A percentile compares a stretch with the other conserved stretches of the same genome.
Conservation (phyloP, 106 monocot species). For the Chionographis japonica region DNA sequence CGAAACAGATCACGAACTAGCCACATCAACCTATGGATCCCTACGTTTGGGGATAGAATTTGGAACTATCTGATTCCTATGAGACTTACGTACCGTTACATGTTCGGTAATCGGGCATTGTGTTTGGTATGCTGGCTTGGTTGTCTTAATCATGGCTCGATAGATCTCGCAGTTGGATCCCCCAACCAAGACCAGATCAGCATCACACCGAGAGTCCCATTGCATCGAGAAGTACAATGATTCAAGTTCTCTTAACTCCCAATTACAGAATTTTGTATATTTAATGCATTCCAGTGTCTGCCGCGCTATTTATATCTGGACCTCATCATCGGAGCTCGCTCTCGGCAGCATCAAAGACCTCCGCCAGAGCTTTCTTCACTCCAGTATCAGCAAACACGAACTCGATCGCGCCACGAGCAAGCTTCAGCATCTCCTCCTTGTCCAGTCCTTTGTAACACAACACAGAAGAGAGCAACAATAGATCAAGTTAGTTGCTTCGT, state of each 20-base stretch:
- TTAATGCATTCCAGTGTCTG: too few relatives aligned
- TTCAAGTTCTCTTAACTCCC: not conserved
- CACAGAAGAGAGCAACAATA: not conserved
- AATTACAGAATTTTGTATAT: not conserved
- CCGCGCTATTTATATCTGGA: too few relatives aligned
- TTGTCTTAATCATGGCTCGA: too few relatives aligned
- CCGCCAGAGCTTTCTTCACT: conserved; percentile 49
- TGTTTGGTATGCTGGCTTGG: too few relatives aligned
- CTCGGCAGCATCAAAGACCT: conserved; percentile 46
- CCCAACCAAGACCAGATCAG: too few relatives aligned
- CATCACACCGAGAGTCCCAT: too few relatives aligned
- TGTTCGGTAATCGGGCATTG: too few relatives aligned
- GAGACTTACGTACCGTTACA: not conserved
- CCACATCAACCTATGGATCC: too few relatives aligned
- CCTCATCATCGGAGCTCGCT: conserved; percentile 8
- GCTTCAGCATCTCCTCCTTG: conserved; percentile 49
- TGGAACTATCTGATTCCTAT: too few relatives aligned
- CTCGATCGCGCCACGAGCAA: conserved; percentile 46
- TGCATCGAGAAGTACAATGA: not conserved
- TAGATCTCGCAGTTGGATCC: too few relatives aligned
- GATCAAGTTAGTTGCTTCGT: not conserved
- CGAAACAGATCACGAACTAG: too few relatives aligned
- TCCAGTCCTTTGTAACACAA: conserved; percentile 38
- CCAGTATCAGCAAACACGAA: conserved; percentile 56
- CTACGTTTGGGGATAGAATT: too few relatives aligned